Conservation (phyloP, 2,329 filamentous ascomycete species). For the Aspergillus viridinutans region DNA sequence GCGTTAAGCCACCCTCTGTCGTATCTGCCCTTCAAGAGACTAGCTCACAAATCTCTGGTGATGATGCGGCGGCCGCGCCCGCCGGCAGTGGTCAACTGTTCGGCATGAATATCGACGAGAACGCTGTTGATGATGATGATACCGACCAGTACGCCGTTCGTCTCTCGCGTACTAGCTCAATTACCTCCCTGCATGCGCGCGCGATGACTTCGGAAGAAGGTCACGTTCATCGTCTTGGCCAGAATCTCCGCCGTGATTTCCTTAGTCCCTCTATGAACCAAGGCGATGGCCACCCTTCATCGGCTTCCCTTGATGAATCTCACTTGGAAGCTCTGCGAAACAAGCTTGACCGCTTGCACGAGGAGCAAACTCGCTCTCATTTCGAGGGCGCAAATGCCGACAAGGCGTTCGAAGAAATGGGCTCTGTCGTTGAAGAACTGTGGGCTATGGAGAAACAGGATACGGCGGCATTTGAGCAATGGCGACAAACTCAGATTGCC, state of each 20-base stretch:
- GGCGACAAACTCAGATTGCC: conserved; percentile 44
- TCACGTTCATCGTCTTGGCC: conserved; percentile 64
- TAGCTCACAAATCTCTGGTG: conserved; percentile 33
- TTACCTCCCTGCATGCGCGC: conserved; percentile 64
- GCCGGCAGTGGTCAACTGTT: conserved; percentile 30
- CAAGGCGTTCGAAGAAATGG: conserved; percentile 40
- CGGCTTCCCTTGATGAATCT: conserved; percentile 33
- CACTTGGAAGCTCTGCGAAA: conserved; percentile 45
- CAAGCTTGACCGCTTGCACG: conserved; percentile 41
- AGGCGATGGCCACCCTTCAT: conserved; percentile 29
- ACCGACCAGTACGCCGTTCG: conserved; percentile 42
- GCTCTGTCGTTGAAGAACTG: conserved; percentile 44
- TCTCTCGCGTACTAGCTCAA: conserved; percentile 58
- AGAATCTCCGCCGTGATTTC: conserved; percentile 62
- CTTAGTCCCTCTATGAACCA: conserved; percentile 48
- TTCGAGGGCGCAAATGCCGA: conserved; percentile 38
- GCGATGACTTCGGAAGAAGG: conserved; percentile 66
- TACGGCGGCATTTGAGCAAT: conserved; percentile 41
- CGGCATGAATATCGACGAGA: conserved; percentile 28
- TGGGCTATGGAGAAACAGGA: conserved; percentile 40
- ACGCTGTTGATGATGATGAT: conserved; percentile 39
- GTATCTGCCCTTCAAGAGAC: conserved; percentile 21
- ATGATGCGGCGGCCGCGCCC: conserved; percentile 21
- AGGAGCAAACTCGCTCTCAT: conserved; percentile 38
- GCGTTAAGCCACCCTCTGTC: conserved; percentile 41